These are phyloP conservation scores for Trichoderma sp. DNA, from an alignment of 2,329 filamentous ascomycete species.

Conservation along the genomic window DNA sequence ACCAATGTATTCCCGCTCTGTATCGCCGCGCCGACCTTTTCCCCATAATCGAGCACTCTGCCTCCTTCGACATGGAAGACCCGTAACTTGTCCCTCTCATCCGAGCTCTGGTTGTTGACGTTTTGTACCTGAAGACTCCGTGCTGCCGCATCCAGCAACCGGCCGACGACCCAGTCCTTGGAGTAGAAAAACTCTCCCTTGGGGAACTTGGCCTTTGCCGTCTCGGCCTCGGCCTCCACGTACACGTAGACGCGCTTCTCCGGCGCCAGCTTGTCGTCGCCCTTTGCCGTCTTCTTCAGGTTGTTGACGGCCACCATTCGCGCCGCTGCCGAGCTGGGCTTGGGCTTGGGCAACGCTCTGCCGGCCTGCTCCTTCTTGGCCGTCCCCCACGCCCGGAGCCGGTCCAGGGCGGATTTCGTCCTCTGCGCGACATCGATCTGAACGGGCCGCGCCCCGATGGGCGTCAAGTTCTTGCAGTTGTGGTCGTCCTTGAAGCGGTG, in stretches of 20 bases:
- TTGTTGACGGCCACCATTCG: conserved; percentile 70
- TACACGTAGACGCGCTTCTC: conserved; percentile 90
- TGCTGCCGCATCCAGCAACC: conserved; percentile 77
- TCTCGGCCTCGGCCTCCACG: conserved; percentile 87
- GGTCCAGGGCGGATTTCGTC: conserved; percentile 73
- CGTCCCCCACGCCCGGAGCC: conserved; percentile 77
- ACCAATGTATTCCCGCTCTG: conserved; percentile 89
- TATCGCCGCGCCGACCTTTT: conserved; percentile 75
- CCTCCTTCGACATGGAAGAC: conserved; percentile 95
- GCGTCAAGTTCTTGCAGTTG: conserved; percentile 75
- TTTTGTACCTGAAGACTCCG: conserved; percentile 78
- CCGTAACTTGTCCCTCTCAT: conserved; percentile 77
- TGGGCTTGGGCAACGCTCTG: conserved; percentile 62
- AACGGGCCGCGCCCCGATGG: conserved; percentile 53
- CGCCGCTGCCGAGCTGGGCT: conserved; percentile 64
- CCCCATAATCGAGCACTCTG: conserved; percentile 79
- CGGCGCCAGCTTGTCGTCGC: conserved; percentile 75
- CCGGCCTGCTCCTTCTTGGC: conserved; percentile 69
- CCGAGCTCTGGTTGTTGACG: conserved; percentile 74
- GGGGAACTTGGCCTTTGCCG: conserved; percentile 79
- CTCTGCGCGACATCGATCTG: conserved; percentile 59
- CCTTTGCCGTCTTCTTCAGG: conserved; percentile 86
- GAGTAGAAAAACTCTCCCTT: conserved; percentile 80
- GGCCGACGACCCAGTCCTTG: conserved; percentile 85
- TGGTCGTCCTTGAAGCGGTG: conserved; percentile 80